Base-by-base conservation (phyloP, 495 filamentous ascomycete genomes). In the Daldinia bambusicola region DNA sequence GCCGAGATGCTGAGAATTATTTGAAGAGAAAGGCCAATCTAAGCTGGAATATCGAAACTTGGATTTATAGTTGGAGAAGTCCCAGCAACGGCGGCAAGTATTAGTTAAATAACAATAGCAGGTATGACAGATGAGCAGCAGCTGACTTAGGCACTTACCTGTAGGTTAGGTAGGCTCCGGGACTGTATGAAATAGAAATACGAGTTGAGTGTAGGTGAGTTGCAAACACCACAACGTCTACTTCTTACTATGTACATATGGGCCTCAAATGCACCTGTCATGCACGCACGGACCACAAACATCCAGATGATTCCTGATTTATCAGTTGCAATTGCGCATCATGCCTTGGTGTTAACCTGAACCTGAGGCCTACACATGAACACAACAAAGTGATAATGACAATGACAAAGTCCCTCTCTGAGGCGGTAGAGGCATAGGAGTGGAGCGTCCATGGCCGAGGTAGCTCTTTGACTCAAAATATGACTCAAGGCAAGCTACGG, bases 231-330 rank as follows among this genome's bases (percentile, higher is more conserved):
- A 48, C n/a, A 45, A 8, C 18, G 0, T 8, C 16, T 20, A 20
- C 16, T 3, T 48, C 9, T 10, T 48, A 9, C 7, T 5, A 36
- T 1, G 20, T 48, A 22, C 12, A 26, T 26, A 26, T 26, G 26
- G 26, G 26, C 26, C 26, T 13, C 16, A 48, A 22, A 48, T 48
- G 43, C 18, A 53, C 1, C 14, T 53, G 50, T 32, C 22, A 32
- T 53, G 50, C 5, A 16, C 30, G 50, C 50, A 53, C 50, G 50
- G 50, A 53, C 50, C 50, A 53, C 5, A 8, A n/a, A 3, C 16
- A 13, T 56, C 4, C 3, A 53, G n/a, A 53, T 53, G 51, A 31
- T 31, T 55, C 14, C n/a, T 20, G 31, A 36, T 56, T 56, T 32
- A 56, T 56, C 53, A 56, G 32, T 37, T 20, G 53, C 53, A 16